phyloP scores from a whole-genome alignment of 805 yeast species.

The Candida chauliodis region DNA sequence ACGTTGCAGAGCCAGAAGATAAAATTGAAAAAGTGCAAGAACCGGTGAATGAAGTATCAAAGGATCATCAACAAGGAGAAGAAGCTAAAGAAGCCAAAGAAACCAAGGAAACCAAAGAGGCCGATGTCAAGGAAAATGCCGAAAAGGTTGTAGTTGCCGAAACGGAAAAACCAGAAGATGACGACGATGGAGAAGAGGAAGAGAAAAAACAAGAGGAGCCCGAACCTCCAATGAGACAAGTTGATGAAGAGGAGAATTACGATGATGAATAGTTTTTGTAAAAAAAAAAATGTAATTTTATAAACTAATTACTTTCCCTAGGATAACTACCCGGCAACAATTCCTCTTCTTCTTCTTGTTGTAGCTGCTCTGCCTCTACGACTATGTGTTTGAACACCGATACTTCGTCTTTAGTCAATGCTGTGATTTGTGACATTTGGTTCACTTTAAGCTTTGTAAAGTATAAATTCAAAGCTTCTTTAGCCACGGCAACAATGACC shows the following conservation, averaged over 20 bases:
- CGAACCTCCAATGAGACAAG: slow-evolving; percentile 44
- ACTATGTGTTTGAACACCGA: background rate
- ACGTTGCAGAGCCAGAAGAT: slow-evolving; percentile 8
- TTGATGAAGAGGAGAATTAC: slow-evolving; percentile 45
- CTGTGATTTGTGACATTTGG: slow-evolving; percentile 26
- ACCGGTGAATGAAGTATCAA: no score
- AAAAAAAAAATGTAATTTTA: slow-evolving; percentile 1
- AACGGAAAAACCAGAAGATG: no score
- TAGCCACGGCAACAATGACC: slow-evolving; percentile 29
- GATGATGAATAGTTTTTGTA: slow-evolving; percentile 29
- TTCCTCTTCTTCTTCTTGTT: background rate
- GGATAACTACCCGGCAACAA: slow-evolving; percentile 10
- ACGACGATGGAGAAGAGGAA: slow-evolving; percentile 27
- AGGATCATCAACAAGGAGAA: no score
- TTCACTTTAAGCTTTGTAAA: slow-evolving; percentile 25
- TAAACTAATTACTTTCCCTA: slow-evolving; percentile 1
- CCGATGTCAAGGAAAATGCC: slow-evolving; percentile 12
- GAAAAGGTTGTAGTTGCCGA: no score
- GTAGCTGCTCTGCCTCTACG: background rate
- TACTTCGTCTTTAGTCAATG: slow-evolving; percentile 14
- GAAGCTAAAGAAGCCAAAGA: slow-evolving; percentile 6
- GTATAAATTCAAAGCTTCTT: slow-evolving; percentile 30
- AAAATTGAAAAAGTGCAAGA: slow-evolving; percentile 4
- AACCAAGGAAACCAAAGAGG: slow-evolving; percentile 17
- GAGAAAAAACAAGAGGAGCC: slow-evolving; percentile 24